Evolutionary conservation across 139 green algal species (phyloP), one percentile per base, ranked within the genome.

Genomic region (Chlorella sp.): DNA sequence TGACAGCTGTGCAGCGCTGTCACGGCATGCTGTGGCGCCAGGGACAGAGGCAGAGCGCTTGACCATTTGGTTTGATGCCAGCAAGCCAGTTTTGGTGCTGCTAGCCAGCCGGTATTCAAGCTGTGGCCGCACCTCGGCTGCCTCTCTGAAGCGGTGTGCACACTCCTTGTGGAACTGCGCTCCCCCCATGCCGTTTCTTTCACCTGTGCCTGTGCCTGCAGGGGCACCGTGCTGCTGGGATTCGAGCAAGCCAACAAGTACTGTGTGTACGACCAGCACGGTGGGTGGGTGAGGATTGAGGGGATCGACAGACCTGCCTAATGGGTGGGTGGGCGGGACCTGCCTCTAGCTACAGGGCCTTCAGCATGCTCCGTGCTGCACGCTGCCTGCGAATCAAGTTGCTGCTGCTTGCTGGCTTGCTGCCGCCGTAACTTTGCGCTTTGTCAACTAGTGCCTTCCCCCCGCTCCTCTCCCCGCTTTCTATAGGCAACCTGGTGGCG

Each of bases 151-250:
- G 64, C 64, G 24, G 11, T 28, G 48, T 57, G 48, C 48, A 57
- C 48, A 9, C 48, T 57, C 48, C 7, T 9, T 57, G 5, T 9
- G 48, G 48, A 5, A 57, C 48, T 57, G 7, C 5, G 7, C 48
- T 57, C 48, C 48, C 48, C 9, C 48, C 7, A 71, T 26, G 21
- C 2, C 64, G 21, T 14, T 28, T 12, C 64, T 26, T 14, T 14
- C 21, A 71, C 64, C 64, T 14, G 64, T 71, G 64, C 64, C 3
- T 16, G 69, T 37, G 32, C 53, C 11, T 85, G 66, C 93, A 97
- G 95, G 96, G 96, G 95, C 40, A 98, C 94, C 1, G 95, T 99
- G 34, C 94, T 99, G 36, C 93, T 98, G 57, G 97, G 97, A 0
- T 99, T 96, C 87, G 97, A 99, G 92, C 96, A 98, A 71, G 88